phyloP scores from a whole-genome alignment of 331 rosid genomes.

The Rhamnella rubrinervis region DNA sequence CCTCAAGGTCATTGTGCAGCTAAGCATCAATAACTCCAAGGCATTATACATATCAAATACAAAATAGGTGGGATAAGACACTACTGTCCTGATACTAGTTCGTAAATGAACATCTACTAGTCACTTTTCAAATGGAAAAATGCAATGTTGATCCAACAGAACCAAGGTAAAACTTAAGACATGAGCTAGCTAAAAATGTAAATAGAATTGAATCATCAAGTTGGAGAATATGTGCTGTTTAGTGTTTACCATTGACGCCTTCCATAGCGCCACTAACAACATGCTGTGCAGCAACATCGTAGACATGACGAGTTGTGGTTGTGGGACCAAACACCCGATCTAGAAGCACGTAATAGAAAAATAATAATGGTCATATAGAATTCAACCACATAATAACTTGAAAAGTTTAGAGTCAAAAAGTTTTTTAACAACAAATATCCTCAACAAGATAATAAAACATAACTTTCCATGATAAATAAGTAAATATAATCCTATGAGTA shows the following conservation, averaged over 20 bases:
- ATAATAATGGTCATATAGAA: slow-evolving; percentile 17
- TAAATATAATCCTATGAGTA: too few relatives aligned
- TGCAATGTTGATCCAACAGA: slow-evolving; percentile 11
- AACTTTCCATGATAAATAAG: background rate
- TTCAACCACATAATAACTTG: slow-evolving; percentile 6
- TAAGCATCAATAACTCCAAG: background rate
- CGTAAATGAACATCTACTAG: slow-evolving; percentile 13
- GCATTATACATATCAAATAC: background rate
- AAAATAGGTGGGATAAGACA: slow-evolving; percentile 16
- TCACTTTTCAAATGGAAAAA: slow-evolving; percentile 15
- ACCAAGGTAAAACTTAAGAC: slow-evolving; percentile 10
- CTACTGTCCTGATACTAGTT: slow-evolving; percentile 12
- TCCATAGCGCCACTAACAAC: slow-evolving; percentile 94
- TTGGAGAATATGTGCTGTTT: slow-evolving; percentile 31
- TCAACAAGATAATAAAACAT: background rate
- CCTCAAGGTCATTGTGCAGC: too few relatives aligned
- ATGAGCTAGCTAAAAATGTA: slow-evolving; percentile 20
- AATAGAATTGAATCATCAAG: slow-evolving; percentile 9
- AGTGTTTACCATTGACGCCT: slow-evolving; percentile 91
- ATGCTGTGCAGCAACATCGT: slow-evolving; percentile 96
- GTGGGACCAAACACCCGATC: slow-evolving; percentile 98
- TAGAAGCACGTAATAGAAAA: slow-evolving; percentile 35
- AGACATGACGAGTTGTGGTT: slow-evolving; percentile 95
- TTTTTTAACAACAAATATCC: background rate
- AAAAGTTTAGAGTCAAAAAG: too few relatives aligned